Evolutionary conservation across 352 stramenopile genomes (phyloP), one percentile per base, ranked within the genome.

Genomic region (Pythium inflatum): DNA sequence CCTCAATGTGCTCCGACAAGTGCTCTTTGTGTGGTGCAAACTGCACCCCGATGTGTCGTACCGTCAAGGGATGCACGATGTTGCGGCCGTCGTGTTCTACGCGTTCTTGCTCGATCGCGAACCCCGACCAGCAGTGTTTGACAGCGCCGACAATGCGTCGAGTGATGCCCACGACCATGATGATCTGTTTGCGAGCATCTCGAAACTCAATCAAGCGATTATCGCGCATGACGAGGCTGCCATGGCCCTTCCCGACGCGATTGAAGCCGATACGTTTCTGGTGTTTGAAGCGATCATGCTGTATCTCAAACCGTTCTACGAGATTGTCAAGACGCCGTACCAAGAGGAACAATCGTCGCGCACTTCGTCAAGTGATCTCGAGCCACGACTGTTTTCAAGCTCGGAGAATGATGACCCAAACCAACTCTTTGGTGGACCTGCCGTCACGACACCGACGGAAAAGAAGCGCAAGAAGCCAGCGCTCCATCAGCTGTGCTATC

Each of bases 21-120:
- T 93, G 31, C 77, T 95, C 5, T 95, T 95, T 41, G 81, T 93
- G 24, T 95, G 88, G 88, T 93, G 86, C 69, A 88, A 88, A 41
- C 59, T 92, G 51, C 83, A 95, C 53, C 79, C 88, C 7, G 83
- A 91, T 28, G 81, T 95, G 51, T 87, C 85, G n/a, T 95, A 95
- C 43, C 83, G 87, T 25, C 87, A 95, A 67, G 87, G 87, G 11
- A 95, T 95, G 87, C 87, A 95, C 61, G 87, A 95, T 54, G 83
- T 95, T 51, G 84, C 80, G 2, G 85, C 85, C 0, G 85, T 95
- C 11, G 82, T 95, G 28, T 79, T 95, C 27, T 95, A 88, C 49
- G 80, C 87, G 9, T 89, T 92, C 28, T 56, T 85, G 9, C 54
- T 74, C 1, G 51, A 73, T 55, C 70, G 62, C 2, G 75, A 54